Conservation (phyloP, 1,284 basidiomycete genomes). For the Hymenochaete sp. region DNA sequence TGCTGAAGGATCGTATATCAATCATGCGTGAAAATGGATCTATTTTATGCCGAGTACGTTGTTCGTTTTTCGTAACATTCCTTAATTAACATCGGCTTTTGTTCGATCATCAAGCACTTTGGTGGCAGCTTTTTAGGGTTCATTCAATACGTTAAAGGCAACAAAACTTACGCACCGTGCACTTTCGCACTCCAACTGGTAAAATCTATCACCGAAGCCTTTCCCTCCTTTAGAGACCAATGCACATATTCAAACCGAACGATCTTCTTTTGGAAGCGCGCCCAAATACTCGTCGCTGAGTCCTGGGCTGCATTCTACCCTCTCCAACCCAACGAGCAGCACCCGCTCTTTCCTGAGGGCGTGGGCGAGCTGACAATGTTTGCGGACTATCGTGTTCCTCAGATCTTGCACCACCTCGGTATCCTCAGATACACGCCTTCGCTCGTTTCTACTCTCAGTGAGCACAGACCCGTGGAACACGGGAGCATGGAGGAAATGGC, state of each 20-base stretch:
- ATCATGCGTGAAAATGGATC: constrained; percentile 67
- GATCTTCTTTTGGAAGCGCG: constrained; percentile 79
- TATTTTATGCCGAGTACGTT: constrained; percentile 54
- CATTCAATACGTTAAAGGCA: constrained; percentile 47
- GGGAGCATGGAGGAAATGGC: constrained; percentile 63
- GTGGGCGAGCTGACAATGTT: constrained; percentile 73
- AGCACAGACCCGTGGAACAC: constrained; percentile 35
- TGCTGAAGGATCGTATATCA: constrained; percentile 56
- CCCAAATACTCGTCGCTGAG: constrained; percentile 79
- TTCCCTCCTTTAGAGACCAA: constrained; percentile 73
- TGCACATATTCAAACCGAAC: constrained; percentile 39
- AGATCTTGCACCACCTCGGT: constrained; percentile 70
- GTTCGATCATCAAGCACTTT: constrained; percentile 39
- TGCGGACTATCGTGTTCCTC: constrained; percentile 80
- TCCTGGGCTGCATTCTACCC: constrained; percentile 78
- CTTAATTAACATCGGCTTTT: not conserved
- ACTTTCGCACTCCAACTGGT: constrained; percentile 67
- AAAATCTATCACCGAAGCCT: constrained; percentile 56
- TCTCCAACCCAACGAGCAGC: constrained; percentile 29
- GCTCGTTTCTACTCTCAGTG: constrained; percentile 40
- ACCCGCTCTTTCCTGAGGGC: constrained; percentile 65
- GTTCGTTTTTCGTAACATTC: not conserved
- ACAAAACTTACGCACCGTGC: constrained; percentile 30
- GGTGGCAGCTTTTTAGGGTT: constrained; percentile 65
- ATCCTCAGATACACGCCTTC: constrained; percentile 59